Percentiles rank a stretch among this genome's conserved stretches.
Conservation (phyloP, 1,139 yeast species). For the Scheffersomyces illinoinensis region DNA sequence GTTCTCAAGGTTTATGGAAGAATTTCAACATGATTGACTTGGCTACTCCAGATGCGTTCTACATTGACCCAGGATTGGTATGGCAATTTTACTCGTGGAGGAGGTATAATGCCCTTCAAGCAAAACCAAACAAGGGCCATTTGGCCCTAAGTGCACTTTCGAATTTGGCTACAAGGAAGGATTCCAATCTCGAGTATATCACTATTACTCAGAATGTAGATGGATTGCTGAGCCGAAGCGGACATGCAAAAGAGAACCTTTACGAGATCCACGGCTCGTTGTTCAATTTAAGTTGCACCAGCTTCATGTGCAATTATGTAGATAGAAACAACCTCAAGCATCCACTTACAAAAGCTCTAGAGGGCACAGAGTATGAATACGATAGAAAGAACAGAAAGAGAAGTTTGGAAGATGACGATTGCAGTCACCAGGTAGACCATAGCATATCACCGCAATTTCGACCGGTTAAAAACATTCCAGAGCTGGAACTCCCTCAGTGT, state of each 20-base stretch:
- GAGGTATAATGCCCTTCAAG: constrained; percentile 61
- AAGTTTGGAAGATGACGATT: constrained; percentile 3
- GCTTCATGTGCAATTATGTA: constrained; percentile 65
- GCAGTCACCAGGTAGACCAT: constrained; percentile 9
- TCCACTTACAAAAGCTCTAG: constrained; percentile 65
- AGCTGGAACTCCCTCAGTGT: constrained; percentile 68
- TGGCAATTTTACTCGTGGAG: constrained; percentile 87
- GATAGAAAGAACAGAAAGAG: constrained; percentile 12
- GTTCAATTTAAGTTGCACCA: constrained; percentile 72
- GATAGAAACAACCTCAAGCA: constrained; percentile 53
- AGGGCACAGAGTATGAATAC: constrained; percentile 36
- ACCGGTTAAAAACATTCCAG: constrained; percentile 49
- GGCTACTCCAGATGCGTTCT: constrained; percentile 90
- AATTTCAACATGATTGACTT: constrained; percentile 77
- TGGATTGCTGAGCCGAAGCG: constrained; percentile 67
- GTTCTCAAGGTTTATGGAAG: constrained; percentile 76
- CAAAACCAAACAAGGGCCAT: constrained; percentile 76
- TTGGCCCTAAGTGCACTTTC: constrained; percentile 55
- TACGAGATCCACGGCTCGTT: constrained; percentile 79
- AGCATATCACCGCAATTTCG: constrained; percentile 44
- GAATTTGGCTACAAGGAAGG: constrained; percentile 34
- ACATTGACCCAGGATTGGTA: constrained; percentile 77
- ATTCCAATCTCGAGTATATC: constrained; percentile 35
- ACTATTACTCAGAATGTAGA: constrained; percentile 85
- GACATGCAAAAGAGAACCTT: constrained; percentile 51